Conservation (phyloP, 2,329 filamentous ascomycete species). For the Aplosporella prunicola region DNA sequence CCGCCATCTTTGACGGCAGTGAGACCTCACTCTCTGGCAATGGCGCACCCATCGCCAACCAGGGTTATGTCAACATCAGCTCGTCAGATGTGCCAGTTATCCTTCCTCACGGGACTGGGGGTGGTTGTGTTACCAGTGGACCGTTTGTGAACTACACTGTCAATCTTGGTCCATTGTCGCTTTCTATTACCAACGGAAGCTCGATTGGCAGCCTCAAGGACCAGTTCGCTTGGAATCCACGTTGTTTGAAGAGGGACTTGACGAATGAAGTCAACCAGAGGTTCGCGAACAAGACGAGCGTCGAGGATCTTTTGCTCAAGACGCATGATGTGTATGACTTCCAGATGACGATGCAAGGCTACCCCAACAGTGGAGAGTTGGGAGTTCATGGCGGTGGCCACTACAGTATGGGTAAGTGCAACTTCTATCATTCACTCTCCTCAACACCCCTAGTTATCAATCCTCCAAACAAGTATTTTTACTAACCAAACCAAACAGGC, state of each 20-base stretch:
- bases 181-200: constrained; percentile 13
- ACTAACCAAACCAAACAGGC: constrained; percentile 7
- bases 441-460: neutral
- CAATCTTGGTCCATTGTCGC: constrained; percentile 38
- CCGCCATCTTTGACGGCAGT: constrained; percentile 48
- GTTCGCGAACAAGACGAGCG: constrained; percentile 18
- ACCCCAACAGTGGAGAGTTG: constrained; percentile 22
- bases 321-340: constrained; percentile 24
- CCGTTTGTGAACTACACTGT: constrained; percentile 41
- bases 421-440: constrained; percentile 1
- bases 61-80: constrained; percentile 7
- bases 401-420: constrained; percentile 30
- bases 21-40: constrained; percentile 37
- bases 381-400: constrained; percentile 41
- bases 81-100: constrained; percentile 17
- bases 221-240: constrained; percentile 27
- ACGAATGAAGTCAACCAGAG: constrained; percentile 18
- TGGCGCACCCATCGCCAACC: constrained; percentile 20
- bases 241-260: constrained; percentile 31
- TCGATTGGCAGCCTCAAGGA: constrained; percentile 15
- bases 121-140: constrained; percentile 46
- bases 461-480: neutral
- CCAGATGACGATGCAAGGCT: constrained; percentile 30
- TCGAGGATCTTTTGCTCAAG: constrained; percentile 17
- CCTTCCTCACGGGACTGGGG: constrained; percentile 43